phyloP scores from a whole-genome alignment of 2,329 filamentous ascomycete species.

The Neoarthrinium moseri region DNA sequence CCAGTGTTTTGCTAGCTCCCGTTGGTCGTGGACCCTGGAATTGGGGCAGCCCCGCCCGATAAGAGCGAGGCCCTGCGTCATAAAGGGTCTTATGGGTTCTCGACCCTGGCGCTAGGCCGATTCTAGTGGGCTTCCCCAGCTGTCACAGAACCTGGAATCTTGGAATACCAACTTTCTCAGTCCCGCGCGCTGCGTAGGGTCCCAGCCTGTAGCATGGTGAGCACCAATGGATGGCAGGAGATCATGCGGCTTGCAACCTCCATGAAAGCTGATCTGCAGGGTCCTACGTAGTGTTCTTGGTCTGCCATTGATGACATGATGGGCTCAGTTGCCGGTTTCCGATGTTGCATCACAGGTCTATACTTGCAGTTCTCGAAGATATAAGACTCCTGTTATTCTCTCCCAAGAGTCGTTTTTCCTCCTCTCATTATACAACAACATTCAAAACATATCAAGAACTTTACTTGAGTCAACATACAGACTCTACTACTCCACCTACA shows the following conservation, averaged over 20 bases:
- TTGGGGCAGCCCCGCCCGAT: not conserved
- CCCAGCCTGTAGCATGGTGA: not conserved
- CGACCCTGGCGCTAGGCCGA: conserved; percentile 5
- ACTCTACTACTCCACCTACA: not conserved
- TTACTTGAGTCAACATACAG: not conserved
- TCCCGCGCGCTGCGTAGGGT: not conserved
- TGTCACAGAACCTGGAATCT: not conserved
- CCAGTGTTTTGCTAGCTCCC: no score
- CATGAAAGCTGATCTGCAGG: conserved; percentile 9
- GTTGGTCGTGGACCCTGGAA: not conserved
- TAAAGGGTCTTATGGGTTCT: no score
- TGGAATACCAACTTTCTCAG: conserved; percentile 9
- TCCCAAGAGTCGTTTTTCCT: not conserved
- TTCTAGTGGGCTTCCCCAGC: no score
- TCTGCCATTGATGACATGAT: conserved; percentile 12
- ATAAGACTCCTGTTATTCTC: conserved; percentile 9
- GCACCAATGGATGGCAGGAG: not conserved
- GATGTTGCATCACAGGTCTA: conserved; percentile 11
- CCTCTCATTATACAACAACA: not conserved
- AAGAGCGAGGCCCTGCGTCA: no score
- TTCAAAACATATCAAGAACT: not conserved
- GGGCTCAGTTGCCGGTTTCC: conserved; percentile 4
- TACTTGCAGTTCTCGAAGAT: conserved; percentile 13
- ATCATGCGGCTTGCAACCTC: not conserved
- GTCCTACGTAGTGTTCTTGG: conserved; percentile 3